Evolutionary conservation across 805 yeast species (phyloP).

Genomic region (Metschnikowia vanudenii): DNA sequence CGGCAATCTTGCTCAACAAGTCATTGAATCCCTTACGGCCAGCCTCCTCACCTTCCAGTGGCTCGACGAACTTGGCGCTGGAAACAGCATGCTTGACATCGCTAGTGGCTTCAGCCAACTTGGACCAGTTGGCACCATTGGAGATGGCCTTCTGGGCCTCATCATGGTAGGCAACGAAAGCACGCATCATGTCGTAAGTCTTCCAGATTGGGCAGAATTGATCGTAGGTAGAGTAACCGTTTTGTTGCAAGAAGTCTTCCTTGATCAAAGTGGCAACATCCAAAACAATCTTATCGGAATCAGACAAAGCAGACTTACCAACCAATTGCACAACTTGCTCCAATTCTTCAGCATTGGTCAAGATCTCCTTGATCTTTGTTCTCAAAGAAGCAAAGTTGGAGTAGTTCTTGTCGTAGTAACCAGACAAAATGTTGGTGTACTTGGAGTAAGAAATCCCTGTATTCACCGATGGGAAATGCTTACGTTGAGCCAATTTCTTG

Average conservation of each 20-base stretch:
- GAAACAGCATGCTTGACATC: slow-evolving; percentile 94
- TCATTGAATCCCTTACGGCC: slow-evolving; percentile 74
- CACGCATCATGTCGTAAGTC: slow-evolving; percentile 97
- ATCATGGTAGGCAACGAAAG: slow-evolving; percentile 85
- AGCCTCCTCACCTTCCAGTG: slow-evolving; percentile 82
- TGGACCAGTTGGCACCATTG: slow-evolving; percentile 92
- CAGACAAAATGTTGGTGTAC: slow-evolving; percentile 83
- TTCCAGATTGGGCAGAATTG: slow-evolving; percentile 99
- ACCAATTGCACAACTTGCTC: slow-evolving; percentile 99
- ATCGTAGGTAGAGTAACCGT: slow-evolving; percentile 97
- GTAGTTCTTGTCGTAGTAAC: slow-evolving; percentile 79
- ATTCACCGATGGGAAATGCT: slow-evolving; percentile 98
- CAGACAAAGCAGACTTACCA: slow-evolving; percentile 97
- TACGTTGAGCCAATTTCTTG: slow-evolving; percentile 98
- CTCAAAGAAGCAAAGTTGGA: slow-evolving; percentile 92
- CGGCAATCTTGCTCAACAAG: slow-evolving; percentile 71
- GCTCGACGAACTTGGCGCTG: slow-evolving; percentile 94
- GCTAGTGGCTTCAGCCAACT: slow-evolving; percentile 81
- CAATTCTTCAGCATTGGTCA: slow-evolving; percentile 95
- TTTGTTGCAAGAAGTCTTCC: slow-evolving; percentile 98
- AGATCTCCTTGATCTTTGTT: slow-evolving; percentile 88
- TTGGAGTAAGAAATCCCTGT: slow-evolving; percentile 96
- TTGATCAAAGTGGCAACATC: slow-evolving; percentile 90
- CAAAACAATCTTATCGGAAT: slow-evolving; percentile 92
- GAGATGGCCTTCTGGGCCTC: slow-evolving; percentile 98